Evolutionary conservation across 306 rosid species (phyloP), one percentile per base, ranked within the genome.

Genomic region (Lathyrus sativus): DNA sequence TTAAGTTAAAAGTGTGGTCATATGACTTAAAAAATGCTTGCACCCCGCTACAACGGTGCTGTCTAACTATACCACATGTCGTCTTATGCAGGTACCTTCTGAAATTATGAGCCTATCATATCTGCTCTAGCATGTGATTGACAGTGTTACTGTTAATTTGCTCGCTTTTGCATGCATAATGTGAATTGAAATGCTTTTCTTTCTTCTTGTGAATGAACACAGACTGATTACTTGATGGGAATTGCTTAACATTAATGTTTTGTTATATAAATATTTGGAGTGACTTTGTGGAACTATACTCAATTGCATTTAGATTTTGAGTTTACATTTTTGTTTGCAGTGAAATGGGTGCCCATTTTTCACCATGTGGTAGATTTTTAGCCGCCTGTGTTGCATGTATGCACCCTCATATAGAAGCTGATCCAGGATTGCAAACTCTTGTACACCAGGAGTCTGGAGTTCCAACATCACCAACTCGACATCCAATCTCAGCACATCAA

Each of bases 11-110:
- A 78, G 79, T 95, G 62, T 90, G 99, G 99, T 76, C 85, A 0
- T 91, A 95, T 76, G 90, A 88, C 84, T 77, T 85, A 35, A 85
- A 84, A 81, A 74, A 77, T 78, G 96, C 99, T 1, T 90, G 91
- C 69, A 81, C 81, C 14, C 80, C 79, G 6, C 88, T 95, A 64
- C 79, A 68, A 76, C 87, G 82, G 55, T 88, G 96, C 58, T 86
- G 85, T 63, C 78, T 95, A 61, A 80, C 68, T 13, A 85, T 95
- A 80, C 97, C 97, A 8, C 97, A 90, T 82, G 96, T 90, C 3
- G 99, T 90, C 53, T 95, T 95, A 56, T 95, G 98, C 87, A 93
- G 98, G 98, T 93, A 78, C 67, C 58, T 58, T 69, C 33, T 61
- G 56, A 74, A 19, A 22, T 65, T 76, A 19, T 71, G 18, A 65